phyloP scores from a whole-genome alignment of 2,329 filamentous ascomycete genomes.

The Tricladium varicosporioides region DNA sequence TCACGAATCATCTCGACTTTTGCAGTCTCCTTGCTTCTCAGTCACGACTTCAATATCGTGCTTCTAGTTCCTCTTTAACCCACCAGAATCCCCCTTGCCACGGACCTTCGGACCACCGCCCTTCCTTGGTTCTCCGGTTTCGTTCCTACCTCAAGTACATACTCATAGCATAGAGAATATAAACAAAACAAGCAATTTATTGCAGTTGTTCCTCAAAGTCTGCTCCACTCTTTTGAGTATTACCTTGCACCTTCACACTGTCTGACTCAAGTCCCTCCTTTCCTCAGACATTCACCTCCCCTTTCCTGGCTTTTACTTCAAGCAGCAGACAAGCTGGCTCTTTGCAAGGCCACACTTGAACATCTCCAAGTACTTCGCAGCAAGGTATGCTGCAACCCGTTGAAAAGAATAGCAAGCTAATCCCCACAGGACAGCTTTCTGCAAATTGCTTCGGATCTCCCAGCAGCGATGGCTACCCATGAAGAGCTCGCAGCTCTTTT shows the following conservation, averaged over 20 bases:
- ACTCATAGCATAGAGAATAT: slow-evolving; percentile 45
- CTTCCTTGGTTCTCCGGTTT: slow-evolving; percentile 17
- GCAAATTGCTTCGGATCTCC: slow-evolving; percentile 36
- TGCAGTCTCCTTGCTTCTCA: neutral
- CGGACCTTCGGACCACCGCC: too few relatives aligned
- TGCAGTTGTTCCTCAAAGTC: slow-evolving; percentile 31
- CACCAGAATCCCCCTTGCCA: neutral
- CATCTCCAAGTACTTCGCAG: slow-evolving; percentile 25
- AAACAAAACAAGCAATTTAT: slow-evolving; percentile 41
- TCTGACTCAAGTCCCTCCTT: slow-evolving; percentile 31
- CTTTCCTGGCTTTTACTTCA: slow-evolving; percentile 9
- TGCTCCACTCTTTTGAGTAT: slow-evolving; percentile 31
- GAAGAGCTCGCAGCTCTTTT: slow-evolving; percentile 84
- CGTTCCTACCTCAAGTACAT: slow-evolving; percentile 38
- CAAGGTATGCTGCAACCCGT: slow-evolving; percentile 31
- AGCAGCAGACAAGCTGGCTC: slow-evolving; percentile 19
- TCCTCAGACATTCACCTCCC: slow-evolving; percentile 17
- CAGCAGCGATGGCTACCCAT: slow-evolving; percentile 61
- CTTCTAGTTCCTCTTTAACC: neutral
- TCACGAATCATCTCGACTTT: neutral
- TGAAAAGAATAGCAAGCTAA: slow-evolving; percentile 21
- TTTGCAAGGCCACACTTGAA: slow-evolving; percentile 26
- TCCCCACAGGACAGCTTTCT: slow-evolving; percentile 31
- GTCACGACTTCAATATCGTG: neutral
- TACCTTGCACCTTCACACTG: slow-evolving; percentile 23